Conservation (phyloP, 177 flowering plant genomes). For the Telopea speciosissima region DNA sequence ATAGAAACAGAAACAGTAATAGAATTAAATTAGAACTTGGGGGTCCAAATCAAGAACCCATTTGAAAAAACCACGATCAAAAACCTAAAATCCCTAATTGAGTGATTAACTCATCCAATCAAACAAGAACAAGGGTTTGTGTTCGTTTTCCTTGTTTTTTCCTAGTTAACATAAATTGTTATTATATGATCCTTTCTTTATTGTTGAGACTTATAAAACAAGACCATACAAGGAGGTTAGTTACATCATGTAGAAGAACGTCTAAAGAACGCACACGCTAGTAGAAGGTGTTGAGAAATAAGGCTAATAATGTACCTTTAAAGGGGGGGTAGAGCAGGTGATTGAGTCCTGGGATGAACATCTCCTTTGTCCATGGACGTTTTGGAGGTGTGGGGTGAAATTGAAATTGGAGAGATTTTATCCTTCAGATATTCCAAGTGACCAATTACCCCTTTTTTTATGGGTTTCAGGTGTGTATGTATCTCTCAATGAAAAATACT, state of each 20-base stretch:
- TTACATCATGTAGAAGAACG: not conserved
- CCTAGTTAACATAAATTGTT: not conserved
- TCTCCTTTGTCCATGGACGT: constrained; percentile 10
- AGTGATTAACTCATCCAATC: not conserved
- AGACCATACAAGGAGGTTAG: constrained; percentile 9
- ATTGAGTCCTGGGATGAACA: constrained; percentile 5
- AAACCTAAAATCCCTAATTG: not conserved
- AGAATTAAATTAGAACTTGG: constrained; percentile 8
- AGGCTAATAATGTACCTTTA: constrained; percentile 13
- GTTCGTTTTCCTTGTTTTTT: not conserved
- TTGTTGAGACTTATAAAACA: constrained; percentile 3
- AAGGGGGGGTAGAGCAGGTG: constrained; percentile 10
- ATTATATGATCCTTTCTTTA: not conserved
- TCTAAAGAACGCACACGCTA: not conserved
- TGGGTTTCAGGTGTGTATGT: constrained; percentile 1
- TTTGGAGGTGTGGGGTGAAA: not conserved
- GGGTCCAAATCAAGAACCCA: not conserved
- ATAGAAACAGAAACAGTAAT: no score
- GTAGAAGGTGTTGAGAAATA: constrained; percentile 2
- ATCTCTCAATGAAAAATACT: not conserved
- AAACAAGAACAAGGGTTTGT: constrained; percentile 4
- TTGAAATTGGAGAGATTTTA: not conserved
- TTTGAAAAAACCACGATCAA: not conserved
- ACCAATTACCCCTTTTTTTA: constrained; percentile 1
- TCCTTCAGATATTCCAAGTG: not conserved